These are phyloP conservation scores for Pseudopithomyces chartarum DNA, from an alignment of 2,329 filamentous ascomycete genomes.

Conservation along the genomic window DNA sequence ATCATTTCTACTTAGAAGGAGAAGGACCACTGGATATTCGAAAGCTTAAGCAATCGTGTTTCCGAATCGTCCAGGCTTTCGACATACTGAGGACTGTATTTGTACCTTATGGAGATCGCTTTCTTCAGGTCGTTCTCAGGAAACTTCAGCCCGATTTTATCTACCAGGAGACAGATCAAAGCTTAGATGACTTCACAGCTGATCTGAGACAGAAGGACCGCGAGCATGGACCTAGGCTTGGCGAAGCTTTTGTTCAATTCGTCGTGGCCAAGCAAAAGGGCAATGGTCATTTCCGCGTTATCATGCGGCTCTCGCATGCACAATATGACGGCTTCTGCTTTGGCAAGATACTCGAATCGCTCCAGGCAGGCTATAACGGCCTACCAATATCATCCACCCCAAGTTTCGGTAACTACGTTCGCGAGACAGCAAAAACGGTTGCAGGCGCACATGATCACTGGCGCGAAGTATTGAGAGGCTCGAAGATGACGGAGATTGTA, in stretches of 20 bases:
- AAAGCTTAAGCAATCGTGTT: conserved; percentile 37
- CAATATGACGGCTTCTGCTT: conserved; percentile 43
- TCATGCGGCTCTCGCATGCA: conserved; percentile 41
- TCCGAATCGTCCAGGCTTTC: conserved; percentile 38
- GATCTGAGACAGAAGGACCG: conserved; percentile 35
- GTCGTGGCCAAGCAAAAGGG: conserved; percentile 38
- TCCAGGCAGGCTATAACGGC: conserved; percentile 39
- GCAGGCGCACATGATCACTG: conserved; percentile 38
- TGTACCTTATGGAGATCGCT: conserved; percentile 38
- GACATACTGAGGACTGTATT: conserved; percentile 44
- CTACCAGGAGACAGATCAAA: conserved; percentile 35
- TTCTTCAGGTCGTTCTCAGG: conserved; percentile 39
- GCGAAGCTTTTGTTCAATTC: conserved; percentile 39
- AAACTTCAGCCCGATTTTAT: conserved; percentile 39
- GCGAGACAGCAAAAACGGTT: conserved; percentile 33
- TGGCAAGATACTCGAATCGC: conserved; percentile 32
- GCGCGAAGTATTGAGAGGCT: conserved; percentile 36
- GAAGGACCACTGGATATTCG: conserved; percentile 35
- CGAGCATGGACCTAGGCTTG: conserved; percentile 34
- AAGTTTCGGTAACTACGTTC: conserved; percentile 38
- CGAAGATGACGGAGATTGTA: conserved; percentile 42
- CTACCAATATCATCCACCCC: conserved; percentile 37
- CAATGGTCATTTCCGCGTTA: conserved; percentile 33
- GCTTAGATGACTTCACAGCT: conserved; percentile 34
- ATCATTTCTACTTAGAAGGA: conserved; percentile 42